Evolutionary conservation across 148 eudicot genomes (phyloP).

Genomic region (Nepenthes gracilis): DNA sequence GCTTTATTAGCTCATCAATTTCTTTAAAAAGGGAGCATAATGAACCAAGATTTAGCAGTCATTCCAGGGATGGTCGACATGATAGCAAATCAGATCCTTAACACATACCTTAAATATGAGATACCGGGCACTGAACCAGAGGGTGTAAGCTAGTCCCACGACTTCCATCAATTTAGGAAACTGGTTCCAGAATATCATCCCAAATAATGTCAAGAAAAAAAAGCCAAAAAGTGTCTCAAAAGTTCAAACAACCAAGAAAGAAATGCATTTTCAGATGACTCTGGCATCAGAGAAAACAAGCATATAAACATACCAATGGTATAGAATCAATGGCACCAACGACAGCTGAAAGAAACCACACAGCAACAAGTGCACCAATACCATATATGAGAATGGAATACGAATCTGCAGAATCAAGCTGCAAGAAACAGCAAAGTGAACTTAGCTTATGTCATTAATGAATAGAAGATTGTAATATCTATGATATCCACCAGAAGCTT

Average conservation of each 20-base stretch:
- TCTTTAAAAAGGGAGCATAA: too few species aligned
- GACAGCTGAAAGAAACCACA: constrained; percentile 58
- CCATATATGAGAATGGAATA: constrained; percentile 42
- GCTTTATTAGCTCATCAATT: too few species aligned
- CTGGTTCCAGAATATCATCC: constrained; percentile 18
- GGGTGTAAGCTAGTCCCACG: constrained; percentile 62
- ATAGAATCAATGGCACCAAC: constrained; percentile 78
- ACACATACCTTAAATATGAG: constrained; percentile 62
- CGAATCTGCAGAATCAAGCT: constrained; percentile 55
- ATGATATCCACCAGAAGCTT: neutral
- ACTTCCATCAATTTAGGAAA: constrained; percentile 73
- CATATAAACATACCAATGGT: constrained; percentile 43
- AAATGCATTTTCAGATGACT: neutral
- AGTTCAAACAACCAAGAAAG: neutral
- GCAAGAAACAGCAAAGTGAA: constrained; percentile 10
- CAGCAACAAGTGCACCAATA: constrained; percentile 38
- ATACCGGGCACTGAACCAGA: constrained; percentile 81
- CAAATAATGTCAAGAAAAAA: neutral
- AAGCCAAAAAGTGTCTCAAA: neutral
- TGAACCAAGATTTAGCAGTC: too few species aligned
- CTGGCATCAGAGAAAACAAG: too few species aligned
- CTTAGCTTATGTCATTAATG: neutral
- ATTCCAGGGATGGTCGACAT: too few species aligned
- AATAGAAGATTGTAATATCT: neutral
- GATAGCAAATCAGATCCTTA: neutral